These are phyloP conservation scores for Paratrypanosoma confusum DNA, from an alignment of 208 protist species.

Conservation along the genomic window DNA sequence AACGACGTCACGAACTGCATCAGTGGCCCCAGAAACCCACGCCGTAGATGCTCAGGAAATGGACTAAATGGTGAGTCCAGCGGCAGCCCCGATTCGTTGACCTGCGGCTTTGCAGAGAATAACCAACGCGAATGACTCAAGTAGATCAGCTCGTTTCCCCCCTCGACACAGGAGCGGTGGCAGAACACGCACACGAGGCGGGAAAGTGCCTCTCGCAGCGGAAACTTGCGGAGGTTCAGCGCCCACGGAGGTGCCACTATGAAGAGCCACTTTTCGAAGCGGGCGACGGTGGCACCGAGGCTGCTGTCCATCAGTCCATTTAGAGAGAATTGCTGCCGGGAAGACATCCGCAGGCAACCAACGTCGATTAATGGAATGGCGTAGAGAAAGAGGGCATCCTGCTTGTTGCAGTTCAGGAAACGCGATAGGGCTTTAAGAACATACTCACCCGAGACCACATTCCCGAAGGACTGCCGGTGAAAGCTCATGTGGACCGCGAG, in stretches of 20 bases:
- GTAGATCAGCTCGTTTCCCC: conserved; percentile 18
- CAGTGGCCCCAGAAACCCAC: conserved; percentile 12
- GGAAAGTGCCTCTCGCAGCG: conserved; percentile 9
- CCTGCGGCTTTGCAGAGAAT: conserved; percentile 5
- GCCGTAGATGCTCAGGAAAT: conserved; percentile 15
- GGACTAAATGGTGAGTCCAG: conserved; percentile 12
- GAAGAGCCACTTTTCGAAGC: conserved; percentile 9
- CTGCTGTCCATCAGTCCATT: no score
- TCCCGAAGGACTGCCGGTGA: conserved; percentile 5
- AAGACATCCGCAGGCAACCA: conserved; percentile 2
- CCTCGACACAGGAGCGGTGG: conserved; percentile 11
- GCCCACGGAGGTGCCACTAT: background rate
- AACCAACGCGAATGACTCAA: conserved; percentile 15
- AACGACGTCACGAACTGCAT: conserved; percentile 19
- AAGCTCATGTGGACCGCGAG: conserved; percentile 10
- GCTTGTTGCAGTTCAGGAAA: conserved; percentile 10
- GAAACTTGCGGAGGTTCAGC: conserved; percentile 2
- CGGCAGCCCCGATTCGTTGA: background rate
- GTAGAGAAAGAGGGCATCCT: conserved; percentile 10
- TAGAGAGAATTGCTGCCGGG: no score
- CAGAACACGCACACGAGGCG: conserved; percentile 16
- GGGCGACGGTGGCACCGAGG: background rate
- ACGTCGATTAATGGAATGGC: conserved; percentile 7
- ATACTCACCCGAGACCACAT: conserved; percentile 10
- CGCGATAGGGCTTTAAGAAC: conserved; percentile 9